phyloP scores from a whole-genome alignment of 23 red algal genomes.

The Gracilaria vermiculophylla region DNA sequence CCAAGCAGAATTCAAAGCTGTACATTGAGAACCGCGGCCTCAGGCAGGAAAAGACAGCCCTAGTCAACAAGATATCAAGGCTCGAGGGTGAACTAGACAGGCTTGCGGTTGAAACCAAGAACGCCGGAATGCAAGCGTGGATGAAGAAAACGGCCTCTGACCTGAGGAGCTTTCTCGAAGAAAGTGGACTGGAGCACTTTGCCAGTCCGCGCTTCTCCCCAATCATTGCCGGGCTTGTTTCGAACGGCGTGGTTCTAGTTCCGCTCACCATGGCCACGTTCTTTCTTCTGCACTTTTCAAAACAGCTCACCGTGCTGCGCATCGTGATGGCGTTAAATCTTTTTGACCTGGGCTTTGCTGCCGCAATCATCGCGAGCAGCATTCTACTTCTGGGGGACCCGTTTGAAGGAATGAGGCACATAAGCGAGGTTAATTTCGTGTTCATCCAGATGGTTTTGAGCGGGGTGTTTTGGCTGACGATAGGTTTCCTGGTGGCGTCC shows the following conservation, averaged over 20 bases:
- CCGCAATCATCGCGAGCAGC: constrained; percentile 39
- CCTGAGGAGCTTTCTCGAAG: constrained; percentile 54
- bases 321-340: constrained; percentile 59
- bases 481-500: constrained; percentile 23
- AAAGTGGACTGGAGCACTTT: constrained; percentile 59
- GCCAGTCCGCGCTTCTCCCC: constrained; percentile 56
- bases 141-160: constrained; percentile 42
- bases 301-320: constrained; percentile 39
- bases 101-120: constrained; percentile 7
- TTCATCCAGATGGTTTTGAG: constrained; percentile 57
- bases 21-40: constrained; percentile 40
- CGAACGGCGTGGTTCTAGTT: constrained; percentile 47
- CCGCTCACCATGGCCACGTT: constrained; percentile 37
- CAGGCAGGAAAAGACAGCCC: constrained; percentile 20
- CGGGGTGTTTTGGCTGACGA: constrained; percentile 49
- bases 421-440: constrained; percentile 62
- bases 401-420: constrained; percentile 60
- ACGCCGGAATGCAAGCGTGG: constrained; percentile 42
- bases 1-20: constrained; percentile 32
- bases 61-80: constrained; percentile 59
- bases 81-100: constrained; percentile 26
- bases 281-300: constrained; percentile 39
- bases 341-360: constrained; percentile 54
- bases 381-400: constrained; percentile 36
- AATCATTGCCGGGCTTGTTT: constrained; percentile 52